Evolutionary conservation across 169 alveolate genomes (phyloP).

Genomic region (Plasmodium coatneyi): DNA sequence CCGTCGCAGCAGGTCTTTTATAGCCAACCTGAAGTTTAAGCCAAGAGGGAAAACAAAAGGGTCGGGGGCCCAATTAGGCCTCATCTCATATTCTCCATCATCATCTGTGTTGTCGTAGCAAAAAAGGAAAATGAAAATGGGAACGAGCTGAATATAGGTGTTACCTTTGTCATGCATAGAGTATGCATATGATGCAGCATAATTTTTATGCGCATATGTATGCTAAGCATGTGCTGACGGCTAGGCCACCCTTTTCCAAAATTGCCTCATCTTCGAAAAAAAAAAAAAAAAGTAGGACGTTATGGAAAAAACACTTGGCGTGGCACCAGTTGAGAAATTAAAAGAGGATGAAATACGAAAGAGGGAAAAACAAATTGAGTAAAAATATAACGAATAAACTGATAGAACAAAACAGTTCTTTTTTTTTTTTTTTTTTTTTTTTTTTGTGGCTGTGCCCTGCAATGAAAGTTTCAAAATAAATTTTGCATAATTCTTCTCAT

Average conservation of each 20-base stretch:
- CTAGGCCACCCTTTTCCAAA: neutral
- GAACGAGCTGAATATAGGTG: neutral
- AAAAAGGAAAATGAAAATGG: neutral
- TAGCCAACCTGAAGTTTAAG: neutral
- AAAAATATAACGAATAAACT: neutral
- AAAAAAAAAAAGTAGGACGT: too few species aligned
- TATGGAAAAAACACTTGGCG: neutral
- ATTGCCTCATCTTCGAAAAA: neutral
- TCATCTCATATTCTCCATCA: neutral
- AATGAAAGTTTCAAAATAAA: neutral
- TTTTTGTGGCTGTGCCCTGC: neutral
- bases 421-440: too few species aligned
- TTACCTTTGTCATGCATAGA: neutral
- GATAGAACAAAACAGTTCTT: neutral
- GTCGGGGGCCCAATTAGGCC: neutral
- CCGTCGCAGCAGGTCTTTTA: neutral
- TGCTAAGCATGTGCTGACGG: neutral
- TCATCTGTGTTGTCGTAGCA: neutral
- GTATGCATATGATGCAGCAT: neutral
- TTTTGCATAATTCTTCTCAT: neutral
- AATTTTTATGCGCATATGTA: neutral
- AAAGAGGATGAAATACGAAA: neutral
- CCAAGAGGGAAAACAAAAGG: neutral
- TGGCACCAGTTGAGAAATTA: neutral
- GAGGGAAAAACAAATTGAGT: neutral